Conservation (phyloP, 768 basidiomycete genomes). For the Collybia mongolica region DNA sequence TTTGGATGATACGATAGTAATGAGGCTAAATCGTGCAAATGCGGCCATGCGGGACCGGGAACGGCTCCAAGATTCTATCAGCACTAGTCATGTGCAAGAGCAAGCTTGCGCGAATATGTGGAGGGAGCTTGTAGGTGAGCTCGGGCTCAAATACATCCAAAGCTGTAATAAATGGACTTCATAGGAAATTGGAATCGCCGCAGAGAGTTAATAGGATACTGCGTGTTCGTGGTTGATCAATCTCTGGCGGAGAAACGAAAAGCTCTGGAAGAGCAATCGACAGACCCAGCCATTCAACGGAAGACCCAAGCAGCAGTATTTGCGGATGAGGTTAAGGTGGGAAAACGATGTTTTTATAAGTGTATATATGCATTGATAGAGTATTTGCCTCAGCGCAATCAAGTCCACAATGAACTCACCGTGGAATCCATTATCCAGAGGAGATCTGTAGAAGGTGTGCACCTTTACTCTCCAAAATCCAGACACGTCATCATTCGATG, state of each 20-base stretch:
- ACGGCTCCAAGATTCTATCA: constrained; percentile 40
- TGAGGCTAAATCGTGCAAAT: constrained; percentile 78
- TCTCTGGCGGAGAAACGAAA: constrained; percentile 56
- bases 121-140: constrained; percentile 76
- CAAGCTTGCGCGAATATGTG: constrained; percentile 76
- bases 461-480: not conserved
- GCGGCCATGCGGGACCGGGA: constrained; percentile 76
- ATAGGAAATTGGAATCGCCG: constrained; percentile 71
- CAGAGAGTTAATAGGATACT: constrained; percentile 74
- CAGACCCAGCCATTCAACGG: constrained; percentile 45
- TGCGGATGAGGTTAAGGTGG: constrained; percentile 71
- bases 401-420: constrained; percentile 71
- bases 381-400: constrained; percentile 51
- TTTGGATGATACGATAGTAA: constrained; percentile 76
- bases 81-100: constrained; percentile 57
- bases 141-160: constrained; percentile 8
- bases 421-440: constrained; percentile 72
- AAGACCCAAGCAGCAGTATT: constrained; percentile 57
- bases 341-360: constrained; percentile 14
- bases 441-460: constrained; percentile 69
- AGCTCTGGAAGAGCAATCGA: constrained; percentile 37
- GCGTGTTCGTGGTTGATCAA: constrained; percentile 66
- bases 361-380: not conserved
- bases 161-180: constrained; percentile 13
- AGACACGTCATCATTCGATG: constrained; percentile 1